Evolutionary conservation across 208 protist genomes (phyloP).

Genomic region (Acanthamoeba lenticulata): DNA sequence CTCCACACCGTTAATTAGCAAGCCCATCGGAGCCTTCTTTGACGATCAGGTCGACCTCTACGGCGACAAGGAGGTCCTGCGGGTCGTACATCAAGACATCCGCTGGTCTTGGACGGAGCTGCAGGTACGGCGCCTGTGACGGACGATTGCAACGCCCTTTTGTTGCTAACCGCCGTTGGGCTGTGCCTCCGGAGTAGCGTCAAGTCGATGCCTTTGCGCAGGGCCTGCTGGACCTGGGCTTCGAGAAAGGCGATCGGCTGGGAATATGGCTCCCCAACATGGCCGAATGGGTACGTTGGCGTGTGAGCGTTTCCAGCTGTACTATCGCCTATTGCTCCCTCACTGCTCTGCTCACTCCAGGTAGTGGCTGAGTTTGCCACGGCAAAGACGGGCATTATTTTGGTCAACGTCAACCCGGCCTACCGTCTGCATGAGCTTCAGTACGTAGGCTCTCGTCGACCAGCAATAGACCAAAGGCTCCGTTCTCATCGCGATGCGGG

Average conservation of each 20-base stretch:
- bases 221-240: conserved; percentile 78
- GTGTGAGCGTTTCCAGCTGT: neutral
- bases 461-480: neutral
- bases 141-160: no score
- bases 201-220: conserved; percentile 75
- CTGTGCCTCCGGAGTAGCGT: neutral
- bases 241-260: conserved; percentile 83
- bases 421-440: conserved; percentile 80
- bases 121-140: no score
- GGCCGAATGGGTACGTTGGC: conserved; percentile 73
- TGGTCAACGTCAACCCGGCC: conserved; percentile 86
- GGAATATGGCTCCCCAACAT: conserved; percentile 86
- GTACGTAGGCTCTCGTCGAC: conserved; percentile 4
- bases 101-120: conserved; percentile 71
- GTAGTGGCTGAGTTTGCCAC: conserved; percentile 78
- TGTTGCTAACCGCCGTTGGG: neutral
- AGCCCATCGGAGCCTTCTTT: conserved; percentile 62
- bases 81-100: conserved; percentile 69
- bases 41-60: conserved; percentile 66
- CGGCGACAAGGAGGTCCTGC: neutral
- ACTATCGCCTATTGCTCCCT: neutral
- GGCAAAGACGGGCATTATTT: conserved; percentile 81
- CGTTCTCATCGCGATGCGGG: neutral
- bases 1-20: conserved; percentile 32
- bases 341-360: neutral